Evolutionary conservation across 1,284 basidiomycete genomes (phyloP).

Genomic region (Puccinia hordei): DNA sequence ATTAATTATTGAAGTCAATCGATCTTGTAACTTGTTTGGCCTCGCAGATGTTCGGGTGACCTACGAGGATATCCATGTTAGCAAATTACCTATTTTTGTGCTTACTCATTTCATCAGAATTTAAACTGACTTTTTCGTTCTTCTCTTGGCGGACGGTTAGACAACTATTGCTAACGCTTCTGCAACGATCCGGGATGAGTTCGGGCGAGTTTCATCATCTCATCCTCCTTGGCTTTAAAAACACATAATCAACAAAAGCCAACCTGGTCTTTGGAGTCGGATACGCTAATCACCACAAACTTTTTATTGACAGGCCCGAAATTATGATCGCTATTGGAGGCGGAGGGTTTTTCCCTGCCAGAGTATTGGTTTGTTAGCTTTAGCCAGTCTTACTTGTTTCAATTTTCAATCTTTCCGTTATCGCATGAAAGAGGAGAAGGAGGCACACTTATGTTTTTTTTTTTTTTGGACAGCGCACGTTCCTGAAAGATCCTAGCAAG

Average conservation of each 20-base stretch:
- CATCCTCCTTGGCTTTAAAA: neutral
- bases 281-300: too few relatives aligned
- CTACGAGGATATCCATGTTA: constrained; percentile 75
- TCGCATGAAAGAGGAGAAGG: neutral
- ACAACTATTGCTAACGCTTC: constrained; percentile 25
- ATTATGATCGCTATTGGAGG: constrained; percentile 73
- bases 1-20: neutral
- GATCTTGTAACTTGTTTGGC: constrained; percentile 58
- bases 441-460: neutral
- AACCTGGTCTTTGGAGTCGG: too few relatives aligned
- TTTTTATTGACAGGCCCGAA: constrained; percentile 52
- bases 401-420: neutral
- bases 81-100: constrained; percentile 44
- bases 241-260: neutral
- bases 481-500: constrained; percentile 72
- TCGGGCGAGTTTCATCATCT: constrained; percentile 12
- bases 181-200: constrained; percentile 35
- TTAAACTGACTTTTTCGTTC: neutral
- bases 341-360: constrained; percentile 87
- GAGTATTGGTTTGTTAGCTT: constrained; percentile 70
- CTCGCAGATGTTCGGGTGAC: constrained; percentile 70
- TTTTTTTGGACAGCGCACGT: constrained; percentile 68
- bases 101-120: too few relatives aligned
- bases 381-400: neutral
- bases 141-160: neutral